phyloP scores from a whole-genome alignment of 805 yeast species.

The Sugiyamaella boreocaroliniensis region DNA sequence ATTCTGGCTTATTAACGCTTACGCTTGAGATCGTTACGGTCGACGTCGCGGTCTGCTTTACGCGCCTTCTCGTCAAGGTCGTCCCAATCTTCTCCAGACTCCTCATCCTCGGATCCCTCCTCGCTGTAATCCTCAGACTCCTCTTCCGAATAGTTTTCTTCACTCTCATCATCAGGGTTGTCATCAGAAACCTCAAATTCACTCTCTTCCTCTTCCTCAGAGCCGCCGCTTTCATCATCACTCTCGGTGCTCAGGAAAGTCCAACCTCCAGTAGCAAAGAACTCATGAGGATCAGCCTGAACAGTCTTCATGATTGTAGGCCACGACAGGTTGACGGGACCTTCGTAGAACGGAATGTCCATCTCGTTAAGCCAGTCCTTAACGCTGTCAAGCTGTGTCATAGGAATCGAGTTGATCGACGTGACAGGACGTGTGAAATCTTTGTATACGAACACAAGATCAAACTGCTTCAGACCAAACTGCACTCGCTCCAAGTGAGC shows the following conservation, averaged over 20 bases:
- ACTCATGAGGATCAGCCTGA: slow-evolving; percentile 86
- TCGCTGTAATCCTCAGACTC: slow-evolving; percentile 31
- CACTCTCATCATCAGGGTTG: slow-evolving; percentile 49
- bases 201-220: slow-evolving; percentile 67
- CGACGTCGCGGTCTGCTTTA: slow-evolving; percentile 6
- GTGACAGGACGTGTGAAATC: slow-evolving; percentile 83
- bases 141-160: slow-evolving; percentile 37
- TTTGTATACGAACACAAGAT: slow-evolving; percentile 91
- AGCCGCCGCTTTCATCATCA: slow-evolving; percentile 64
- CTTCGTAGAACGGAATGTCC: slow-evolving; percentile 90
- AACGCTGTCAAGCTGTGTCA: slow-evolving; percentile 83
- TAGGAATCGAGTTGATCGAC: slow-evolving; percentile 91
- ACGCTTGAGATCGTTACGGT: slow-evolving; percentile 20
- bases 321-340: slow-evolving; percentile 96
- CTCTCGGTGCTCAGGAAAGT: slow-evolving; percentile 83
- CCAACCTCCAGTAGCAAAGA: slow-evolving; percentile 96
- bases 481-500: slow-evolving; percentile 96
- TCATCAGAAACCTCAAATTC: slow-evolving; percentile 59
- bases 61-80: slow-evolving; percentile 55
- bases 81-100: slow-evolving; percentile 46
- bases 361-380: slow-evolving; percentile 98
- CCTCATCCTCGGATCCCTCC: slow-evolving; percentile 29
- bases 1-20: slow-evolving; percentile 9
- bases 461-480: slow-evolving; percentile 93
- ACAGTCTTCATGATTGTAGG: slow-evolving; percentile 90